Evolutionary conservation across 2,329 filamentous ascomycete species (phyloP), one percentile per base, ranked within the genome.

Genomic region (Fusarium sulawesiense): DNA sequence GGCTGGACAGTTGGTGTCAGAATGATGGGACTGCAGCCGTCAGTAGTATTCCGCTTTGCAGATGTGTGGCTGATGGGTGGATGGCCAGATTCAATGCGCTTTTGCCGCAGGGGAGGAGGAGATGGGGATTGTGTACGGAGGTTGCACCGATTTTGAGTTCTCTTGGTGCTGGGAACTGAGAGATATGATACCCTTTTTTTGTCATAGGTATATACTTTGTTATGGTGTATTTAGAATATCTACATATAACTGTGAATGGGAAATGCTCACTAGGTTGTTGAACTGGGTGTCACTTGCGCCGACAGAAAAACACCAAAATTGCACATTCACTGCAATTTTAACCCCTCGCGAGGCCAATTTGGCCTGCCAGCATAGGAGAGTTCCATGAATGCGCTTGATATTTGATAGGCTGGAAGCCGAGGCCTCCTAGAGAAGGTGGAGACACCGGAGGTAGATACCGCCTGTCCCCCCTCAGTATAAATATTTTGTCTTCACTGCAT

Each of bases 1-100:
- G 70, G 4, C 3, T 79, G n/a, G 76, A 78, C 34, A 61, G 64
- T 7, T 79, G 78, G 78, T 66, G 78, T 9, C 69, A 73, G 18
- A 48, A 64, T 0, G 75, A 76, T 1, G 69, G 73, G 0, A 75
- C 71, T 0, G 68, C 73, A 1, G 71, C 75, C 0, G 45, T 80
- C n/a, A 71, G 78, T 6, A 73, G 75, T 3, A 75, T 80, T 12
- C 70, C 74, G 7, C 42, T 81, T 2, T 81, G 79, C 44, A 66
- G 65, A 21, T 80, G 78, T 59, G 75, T 76, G 2, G 54, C 53
- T 0, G 65, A 68, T 13, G 70, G 73, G 1, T 77, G 76, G 76
- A 72, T 76, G 72, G 63, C 65, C 9, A 67, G 75, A 3, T 77
- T 75, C 2, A 65, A 68, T 10, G 64, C 66, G 1, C 49, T 68